These are phyloP conservation scores for Coemansia sp. DNA, from an alignment of 192 early-diverging fungal species.

Conservation along the genomic window DNA sequence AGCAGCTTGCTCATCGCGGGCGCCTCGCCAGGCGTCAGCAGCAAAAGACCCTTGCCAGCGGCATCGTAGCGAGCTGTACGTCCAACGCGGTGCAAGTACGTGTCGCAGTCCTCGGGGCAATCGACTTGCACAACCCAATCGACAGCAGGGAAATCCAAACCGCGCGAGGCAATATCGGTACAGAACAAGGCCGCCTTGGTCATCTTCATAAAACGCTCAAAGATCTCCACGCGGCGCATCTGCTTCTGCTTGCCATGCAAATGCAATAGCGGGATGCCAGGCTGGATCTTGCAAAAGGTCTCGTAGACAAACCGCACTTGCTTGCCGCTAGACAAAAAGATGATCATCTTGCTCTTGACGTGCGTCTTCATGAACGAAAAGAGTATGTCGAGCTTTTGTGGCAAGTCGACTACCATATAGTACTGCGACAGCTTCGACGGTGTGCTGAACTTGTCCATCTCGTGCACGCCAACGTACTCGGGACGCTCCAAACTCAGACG, in stretches of 20 bases:
- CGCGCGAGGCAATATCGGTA: constrained; percentile 95
- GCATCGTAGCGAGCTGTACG: constrained; percentile 95
- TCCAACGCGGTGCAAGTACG: constrained; percentile 98
- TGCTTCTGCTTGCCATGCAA: constrained; percentile 99
- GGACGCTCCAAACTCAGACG: constrained; percentile 86
- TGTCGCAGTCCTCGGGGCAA: constrained; percentile 94
- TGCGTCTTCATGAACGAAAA: constrained; percentile 97
- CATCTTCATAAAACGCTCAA: constrained; percentile 82
- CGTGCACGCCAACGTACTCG: constrained; percentile 95
- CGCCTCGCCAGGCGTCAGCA: constrained; percentile 87
- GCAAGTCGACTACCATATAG: constrained; percentile 81
- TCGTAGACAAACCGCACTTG: constrained; percentile 95
- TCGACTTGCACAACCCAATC: constrained; percentile 99
- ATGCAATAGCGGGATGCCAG: constrained; percentile 87
- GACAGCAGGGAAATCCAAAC: constrained; percentile 96
- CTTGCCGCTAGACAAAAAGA: constrained; percentile 96
- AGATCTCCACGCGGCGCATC: constrained; percentile 89
- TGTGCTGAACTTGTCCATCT: constrained; percentile 76
- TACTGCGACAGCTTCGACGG: constrained; percentile 83
- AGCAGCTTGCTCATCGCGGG: constrained; percentile 78
- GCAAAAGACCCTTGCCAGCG: constrained; percentile 81
- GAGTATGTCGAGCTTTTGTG: constrained; percentile 92
- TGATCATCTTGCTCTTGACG: constrained; percentile 82
- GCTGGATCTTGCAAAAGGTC: constrained; percentile 92
- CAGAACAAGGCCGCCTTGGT: constrained; percentile 82